These are phyloP conservation scores for Myochromella boudieri DNA, from an alignment of 768 basidiomycete species.

Conservation along the genomic window DNA sequence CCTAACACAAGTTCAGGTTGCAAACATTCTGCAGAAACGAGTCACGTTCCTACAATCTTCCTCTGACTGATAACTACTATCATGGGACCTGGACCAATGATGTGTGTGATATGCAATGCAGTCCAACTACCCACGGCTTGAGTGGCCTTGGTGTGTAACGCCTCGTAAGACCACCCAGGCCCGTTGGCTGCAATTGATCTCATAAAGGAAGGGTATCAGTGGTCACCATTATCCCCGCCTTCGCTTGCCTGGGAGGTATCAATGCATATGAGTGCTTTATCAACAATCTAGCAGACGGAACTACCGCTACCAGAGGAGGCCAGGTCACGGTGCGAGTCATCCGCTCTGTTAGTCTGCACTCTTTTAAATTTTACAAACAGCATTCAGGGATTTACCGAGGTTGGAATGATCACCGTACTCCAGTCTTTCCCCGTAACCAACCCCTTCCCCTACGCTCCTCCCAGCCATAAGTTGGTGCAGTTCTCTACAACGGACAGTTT, in stretches of 20 bases:
- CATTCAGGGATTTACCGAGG: slow-evolving; percentile 39
- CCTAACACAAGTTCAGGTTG: no score
- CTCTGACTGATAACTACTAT: no score
- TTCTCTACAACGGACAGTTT: slow-evolving; percentile 43
- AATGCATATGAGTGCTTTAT: slow-evolving; percentile 26
- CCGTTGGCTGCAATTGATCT: no score
- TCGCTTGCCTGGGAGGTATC: slow-evolving; percentile 9
- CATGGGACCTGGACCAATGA: no score
- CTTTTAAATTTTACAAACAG: slow-evolving; percentile 5
- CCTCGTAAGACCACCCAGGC: no score
- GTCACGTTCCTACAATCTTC: no score
- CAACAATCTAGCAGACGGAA: slow-evolving; percentile 27
- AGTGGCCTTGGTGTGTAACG: no score
- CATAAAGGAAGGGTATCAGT: no score
- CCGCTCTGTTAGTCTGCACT: slow-evolving; percentile 29
- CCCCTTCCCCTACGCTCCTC: slow-evolving; percentile 18
- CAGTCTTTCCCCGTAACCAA: slow-evolving; percentile 30
- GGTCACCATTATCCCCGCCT: no score
- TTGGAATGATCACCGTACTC: slow-evolving; percentile 43
- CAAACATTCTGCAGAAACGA: no score
- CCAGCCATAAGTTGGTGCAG: slow-evolving; percentile 31
- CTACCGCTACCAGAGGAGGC: slow-evolving; percentile 25
- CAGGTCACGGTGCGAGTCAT: slow-evolving; percentile 34
- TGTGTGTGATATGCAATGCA: no score
- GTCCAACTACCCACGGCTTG: no score